Percentiles rank a stretch among this genome's conserved stretches.
These are phyloP conservation scores for Calonectria montana DNA, from an alignment of 2,329 filamentous ascomycete species.

Conservation along the genomic window DNA sequence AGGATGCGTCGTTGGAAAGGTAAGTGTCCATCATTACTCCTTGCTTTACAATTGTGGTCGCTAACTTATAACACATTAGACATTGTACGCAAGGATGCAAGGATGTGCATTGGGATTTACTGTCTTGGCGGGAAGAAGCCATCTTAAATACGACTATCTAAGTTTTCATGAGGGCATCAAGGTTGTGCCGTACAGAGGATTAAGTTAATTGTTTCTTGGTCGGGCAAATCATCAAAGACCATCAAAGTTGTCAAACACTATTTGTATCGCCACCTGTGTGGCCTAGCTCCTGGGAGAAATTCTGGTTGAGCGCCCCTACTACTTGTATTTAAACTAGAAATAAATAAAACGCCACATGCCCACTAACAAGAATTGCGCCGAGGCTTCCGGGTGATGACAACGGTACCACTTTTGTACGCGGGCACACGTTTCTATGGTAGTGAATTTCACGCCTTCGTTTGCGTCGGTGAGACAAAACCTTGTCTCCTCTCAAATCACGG, in stretches of 20 bases:
- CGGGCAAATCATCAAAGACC: background rate
- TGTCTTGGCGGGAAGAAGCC: background rate
- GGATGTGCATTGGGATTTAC: background rate
- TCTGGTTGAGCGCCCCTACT: too few species aligned
- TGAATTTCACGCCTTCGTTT: background rate
- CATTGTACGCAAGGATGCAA: background rate
- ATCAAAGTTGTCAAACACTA: too few species aligned
- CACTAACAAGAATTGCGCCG: background rate
- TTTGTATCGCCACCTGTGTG: background rate
- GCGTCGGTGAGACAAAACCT: background rate
- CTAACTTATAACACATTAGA: background rate
- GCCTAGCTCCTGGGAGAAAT: background rate
- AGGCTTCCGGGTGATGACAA: background rate
- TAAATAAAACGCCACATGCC: background rate
- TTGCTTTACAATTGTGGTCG: background rate
- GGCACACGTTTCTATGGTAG: too few species aligned
- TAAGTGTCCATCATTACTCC: background rate
- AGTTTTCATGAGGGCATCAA: background rate
- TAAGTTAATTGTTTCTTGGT: background rate
- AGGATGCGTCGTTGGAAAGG: background rate
- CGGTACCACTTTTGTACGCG: background rate
- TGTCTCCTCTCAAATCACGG: background rate
- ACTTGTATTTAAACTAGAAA: background rate
- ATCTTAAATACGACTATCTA: background rate
- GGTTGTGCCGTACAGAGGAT: too few species aligned